Evolutionary conservation across 345 rosid genomes (phyloP).

Genomic region (Eucalyptus leucophloia): DNA sequence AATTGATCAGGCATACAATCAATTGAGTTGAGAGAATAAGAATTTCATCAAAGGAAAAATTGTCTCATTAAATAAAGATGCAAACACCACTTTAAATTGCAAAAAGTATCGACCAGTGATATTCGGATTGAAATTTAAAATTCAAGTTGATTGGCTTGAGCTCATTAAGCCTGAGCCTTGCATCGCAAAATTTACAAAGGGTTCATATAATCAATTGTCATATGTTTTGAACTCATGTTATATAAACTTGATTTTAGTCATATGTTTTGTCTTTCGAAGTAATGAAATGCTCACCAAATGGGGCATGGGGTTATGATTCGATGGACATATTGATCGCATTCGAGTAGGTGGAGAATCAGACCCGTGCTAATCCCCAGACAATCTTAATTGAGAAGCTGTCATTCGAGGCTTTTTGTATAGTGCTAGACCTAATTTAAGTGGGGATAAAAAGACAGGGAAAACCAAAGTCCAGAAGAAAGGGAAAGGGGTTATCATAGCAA

Average conservation of each 20-base stretch:
- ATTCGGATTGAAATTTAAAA: background rate
- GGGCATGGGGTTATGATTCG: background rate
- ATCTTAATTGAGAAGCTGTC: background rate
- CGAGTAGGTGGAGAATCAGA: background rate
- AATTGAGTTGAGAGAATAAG: rapidly evolving
- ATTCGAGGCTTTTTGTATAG: too few relatives aligned
- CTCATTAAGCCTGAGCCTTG: background rate
- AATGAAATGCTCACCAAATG: background rate
- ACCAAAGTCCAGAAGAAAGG: too few relatives aligned
- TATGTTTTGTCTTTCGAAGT: background rate
- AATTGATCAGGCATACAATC: too few relatives aligned
- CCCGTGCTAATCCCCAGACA: background rate
- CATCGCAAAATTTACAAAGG: too few relatives aligned
- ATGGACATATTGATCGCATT: background rate
- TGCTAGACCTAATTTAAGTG: too few relatives aligned
- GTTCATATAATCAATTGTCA: background rate
- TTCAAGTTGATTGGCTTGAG: rapidly evolving
- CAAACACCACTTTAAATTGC: background rate
- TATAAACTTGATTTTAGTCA: background rate
- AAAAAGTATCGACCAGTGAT: background rate
- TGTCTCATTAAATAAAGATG: too few relatives aligned
- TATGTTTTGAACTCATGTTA: rapidly evolving
- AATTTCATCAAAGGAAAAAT: too few relatives aligned
- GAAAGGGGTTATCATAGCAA: too few relatives aligned
- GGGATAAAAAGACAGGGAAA: too few relatives aligned